A percentile compares a stretch with the other conserved stretches of the same genome.
Evolutionary conservation across 768 basidiomycete species (phyloP).

Genomic region (Rhodotorula sphaerocarpa): DNA sequence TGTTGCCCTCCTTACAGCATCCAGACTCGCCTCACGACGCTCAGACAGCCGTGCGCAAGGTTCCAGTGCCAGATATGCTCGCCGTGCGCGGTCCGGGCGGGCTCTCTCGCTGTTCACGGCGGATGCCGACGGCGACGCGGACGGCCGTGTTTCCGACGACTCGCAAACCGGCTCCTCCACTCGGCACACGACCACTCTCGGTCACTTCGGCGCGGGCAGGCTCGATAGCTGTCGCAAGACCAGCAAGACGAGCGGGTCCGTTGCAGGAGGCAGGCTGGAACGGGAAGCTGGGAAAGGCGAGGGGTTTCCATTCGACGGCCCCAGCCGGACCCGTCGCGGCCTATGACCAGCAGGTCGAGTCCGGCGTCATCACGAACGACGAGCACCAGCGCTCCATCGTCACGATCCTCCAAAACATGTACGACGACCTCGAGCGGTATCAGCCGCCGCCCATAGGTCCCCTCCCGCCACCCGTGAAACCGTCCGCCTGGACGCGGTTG

Average conservation of each 20-base stretch:
- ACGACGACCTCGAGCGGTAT: conserved; percentile 63
- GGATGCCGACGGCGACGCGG: no score
- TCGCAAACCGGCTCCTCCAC: background rate
- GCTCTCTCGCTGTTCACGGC: no score
- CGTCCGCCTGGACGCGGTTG: conserved; percentile 38
- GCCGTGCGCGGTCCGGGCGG: no score
- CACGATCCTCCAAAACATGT: conserved; percentile 66
- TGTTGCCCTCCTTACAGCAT: no score
- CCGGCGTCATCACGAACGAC: conserved; percentile 61
- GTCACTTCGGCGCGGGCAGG: no score
- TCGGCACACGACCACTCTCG: background rate
- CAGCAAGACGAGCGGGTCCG: no score
- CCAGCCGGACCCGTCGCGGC: conserved; percentile 29
- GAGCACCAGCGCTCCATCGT: conserved; percentile 78
- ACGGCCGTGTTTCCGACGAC: no score
- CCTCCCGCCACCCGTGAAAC: conserved; percentile 36
- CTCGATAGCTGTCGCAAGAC: no score
- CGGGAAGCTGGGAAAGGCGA: background rate
- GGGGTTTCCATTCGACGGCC: background rate
- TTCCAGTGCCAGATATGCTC: no score
- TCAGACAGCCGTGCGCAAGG: no score
- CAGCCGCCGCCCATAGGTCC: conserved; percentile 58
- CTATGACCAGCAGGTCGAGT: conserved; percentile 50
- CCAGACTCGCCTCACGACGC: no score
- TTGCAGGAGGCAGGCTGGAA: no score